Conservation (phyloP, 2,329 filamentous ascomycete species). For the Cucurbitaria berberidis region DNA sequence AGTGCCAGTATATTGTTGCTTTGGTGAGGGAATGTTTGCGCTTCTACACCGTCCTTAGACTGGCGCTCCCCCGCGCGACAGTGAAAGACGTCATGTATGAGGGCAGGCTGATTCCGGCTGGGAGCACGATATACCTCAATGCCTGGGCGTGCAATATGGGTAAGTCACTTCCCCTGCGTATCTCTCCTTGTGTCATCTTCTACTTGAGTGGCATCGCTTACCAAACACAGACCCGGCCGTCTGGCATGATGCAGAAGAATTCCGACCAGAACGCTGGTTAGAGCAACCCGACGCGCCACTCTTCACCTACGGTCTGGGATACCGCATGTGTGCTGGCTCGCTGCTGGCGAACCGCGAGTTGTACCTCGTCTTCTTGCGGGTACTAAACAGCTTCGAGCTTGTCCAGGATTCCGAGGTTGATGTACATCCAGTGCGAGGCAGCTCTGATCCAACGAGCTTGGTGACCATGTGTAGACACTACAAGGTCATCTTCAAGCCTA, state of each 20-base stretch:
- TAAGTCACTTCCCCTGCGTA: constrained; percentile 37
- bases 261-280: constrained; percentile 68
- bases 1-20: constrained; percentile 68
- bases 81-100: constrained; percentile 66
- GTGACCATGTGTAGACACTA: constrained; percentile 67
- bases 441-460: constrained; percentile 66
- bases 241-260: constrained; percentile 65
- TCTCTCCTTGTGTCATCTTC: background rate
- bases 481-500: constrained; percentile 64
- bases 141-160: constrained; percentile 74
- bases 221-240: constrained; percentile 55
- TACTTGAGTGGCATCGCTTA: constrained; percentile 2
- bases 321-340: constrained; percentile 71
- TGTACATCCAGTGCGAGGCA: constrained; percentile 65
- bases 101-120: constrained; percentile 64
- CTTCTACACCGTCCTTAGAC: constrained; percentile 67
- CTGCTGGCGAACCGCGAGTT: constrained; percentile 69
- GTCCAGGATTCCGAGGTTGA: constrained; percentile 61
- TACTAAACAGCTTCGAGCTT: constrained; percentile 67
- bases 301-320: constrained; percentile 70
- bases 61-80: constrained; percentile 67
- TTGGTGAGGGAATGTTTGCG: constrained; percentile 67
- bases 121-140: constrained; percentile 69
- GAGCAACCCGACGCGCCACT: constrained; percentile 68
- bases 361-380: constrained; percentile 68